phyloP scores from a whole-genome alignment of 169 alveolate species.

The Blepharisma undulans region DNA sequence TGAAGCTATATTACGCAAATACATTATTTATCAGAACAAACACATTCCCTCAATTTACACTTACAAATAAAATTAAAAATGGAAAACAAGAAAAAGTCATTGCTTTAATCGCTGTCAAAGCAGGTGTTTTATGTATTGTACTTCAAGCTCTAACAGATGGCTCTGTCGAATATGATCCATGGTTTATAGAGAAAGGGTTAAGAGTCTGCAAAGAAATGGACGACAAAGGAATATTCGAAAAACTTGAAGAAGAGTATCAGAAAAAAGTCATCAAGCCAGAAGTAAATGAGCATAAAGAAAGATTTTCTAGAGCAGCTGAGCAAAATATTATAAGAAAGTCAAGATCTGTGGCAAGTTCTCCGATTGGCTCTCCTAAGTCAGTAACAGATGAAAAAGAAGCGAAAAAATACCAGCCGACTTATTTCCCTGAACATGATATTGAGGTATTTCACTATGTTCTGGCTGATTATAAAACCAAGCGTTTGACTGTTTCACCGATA shows the following conservation, averaged over 20 bases:
- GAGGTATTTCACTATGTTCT: constrained; percentile 7
- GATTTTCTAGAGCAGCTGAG: background rate
- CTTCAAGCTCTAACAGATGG: constrained; percentile 19
- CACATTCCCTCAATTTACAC: background rate
- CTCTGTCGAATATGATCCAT: background rate
- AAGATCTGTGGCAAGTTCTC: background rate
- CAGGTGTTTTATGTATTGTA: background rate
- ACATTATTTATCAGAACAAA: background rate
- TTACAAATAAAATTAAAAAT: background rate
- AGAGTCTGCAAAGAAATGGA: background rate
- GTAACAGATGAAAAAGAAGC: background rate
- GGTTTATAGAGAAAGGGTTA: background rate
- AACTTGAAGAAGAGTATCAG: background rate
- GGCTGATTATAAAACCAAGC: background rate
- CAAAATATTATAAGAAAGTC: background rate
- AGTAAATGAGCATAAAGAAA: background rate
- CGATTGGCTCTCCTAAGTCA: constrained; percentile 20
- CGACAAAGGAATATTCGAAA: background rate
- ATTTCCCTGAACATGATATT: background rate
- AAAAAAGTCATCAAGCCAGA: background rate
- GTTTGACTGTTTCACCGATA: background rate
- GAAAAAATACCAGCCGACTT: background rate
- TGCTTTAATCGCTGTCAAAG: background rate
- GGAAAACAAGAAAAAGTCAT: background rate
- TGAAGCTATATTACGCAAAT: background rate